Base-by-base conservation (phyloP, 73 alveolate genomes). In the Symbiodinium pilosum region DNA sequence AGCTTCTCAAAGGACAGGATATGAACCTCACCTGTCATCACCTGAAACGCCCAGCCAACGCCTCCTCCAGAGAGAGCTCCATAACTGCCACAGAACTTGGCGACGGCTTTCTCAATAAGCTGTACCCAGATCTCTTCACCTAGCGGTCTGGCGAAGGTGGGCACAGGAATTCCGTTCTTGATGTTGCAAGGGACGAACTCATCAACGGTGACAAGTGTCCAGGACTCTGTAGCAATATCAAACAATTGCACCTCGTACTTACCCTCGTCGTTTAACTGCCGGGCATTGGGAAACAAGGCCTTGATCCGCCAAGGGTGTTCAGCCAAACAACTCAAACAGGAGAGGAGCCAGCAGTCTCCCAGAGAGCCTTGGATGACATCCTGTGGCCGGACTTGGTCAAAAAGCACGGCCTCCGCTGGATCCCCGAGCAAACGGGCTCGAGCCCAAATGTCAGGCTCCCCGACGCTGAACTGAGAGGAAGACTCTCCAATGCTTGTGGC, bases 141-240 rank as follows among this genome's bases (percentile, higher is more conserved):
- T 68, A 87, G 43, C 0, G 94, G 94, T 8, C 69, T 81, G 85
- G 94, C 73, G 42, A 38, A 87, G 94, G 94, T 87, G n/a, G 97
- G 97, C 26, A 1, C 54, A 6, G 97, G 89, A 32, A n/a, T 43
- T 28, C 64, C 68, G 32, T 71, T 30, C 54, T 43, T 36, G 51
- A 91, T 71, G 43, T 69, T 91, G 88, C 97, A 91, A 6, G 97
- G 97, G 38, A 91, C 40, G 77, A 91, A 91, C 97, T 91, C 97
- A 21, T 91, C 89, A 18, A 91, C 40, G 21, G 38, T 43, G 44
- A 71, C 83, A 28, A 20, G 28, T 14, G 97, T 43, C 97, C 97
- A 91, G 42, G 77, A 75, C 73, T 64, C 47, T 83, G 77, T 42
- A 39, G 30, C 87, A 30, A 91, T 41, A 43, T 91, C 97, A 40